Base-by-base conservation (phyloP, 768 basidiomycete genomes). In the Terana coerulea region DNA sequence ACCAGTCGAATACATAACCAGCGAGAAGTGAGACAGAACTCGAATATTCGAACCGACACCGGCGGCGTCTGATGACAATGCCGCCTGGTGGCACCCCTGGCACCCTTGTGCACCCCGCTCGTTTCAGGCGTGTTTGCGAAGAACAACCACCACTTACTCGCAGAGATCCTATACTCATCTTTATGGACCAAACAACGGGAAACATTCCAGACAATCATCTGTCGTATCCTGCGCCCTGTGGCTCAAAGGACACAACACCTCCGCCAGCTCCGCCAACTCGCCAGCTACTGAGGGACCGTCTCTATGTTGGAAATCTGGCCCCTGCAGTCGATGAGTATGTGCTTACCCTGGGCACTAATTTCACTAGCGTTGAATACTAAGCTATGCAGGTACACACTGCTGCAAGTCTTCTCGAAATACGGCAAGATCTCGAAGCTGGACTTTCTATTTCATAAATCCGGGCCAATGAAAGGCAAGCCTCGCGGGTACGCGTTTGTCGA, bases 401-500 rank as follows among this genome's bases (percentile, higher is more conserved):
- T 98, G 19, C 90, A 95, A 68, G 69, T 95, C 30, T 97, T 97
- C 69, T 80, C 88, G 28, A 94, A 88, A 69, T 94, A 85, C 66
- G 97, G 97, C 49, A 93, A 91, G 69, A 79, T 98, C 54, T 80
- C 91, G 19, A 91, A 93, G 59, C 79, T 98, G 46, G 97, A 99
- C 68, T 98, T 84, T 67, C 77, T 98, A 56, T 98, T 98, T 64
- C 95, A 99, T 76, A 98, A 95, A 69, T 74, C 87, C 0, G 97
- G 95, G 0, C 77, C 83, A 11, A 69, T 85, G 62, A 94, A 86
- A 64, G 97, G 97, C 15, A 97, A 91, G 66, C 95, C 97, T 0
- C 76, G 95, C 11, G 95, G 97, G 5, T 98, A 95, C 67, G 95
- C 94, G 0, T 99, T 98, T 59, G 70, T 99, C 29, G 91, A 98